Percentiles rank a stretch among this genome's conserved stretches.
Evolutionary conservation across 768 basidiomycete species (phyloP).

Genomic region (Auricularia auricula-judae): DNA sequence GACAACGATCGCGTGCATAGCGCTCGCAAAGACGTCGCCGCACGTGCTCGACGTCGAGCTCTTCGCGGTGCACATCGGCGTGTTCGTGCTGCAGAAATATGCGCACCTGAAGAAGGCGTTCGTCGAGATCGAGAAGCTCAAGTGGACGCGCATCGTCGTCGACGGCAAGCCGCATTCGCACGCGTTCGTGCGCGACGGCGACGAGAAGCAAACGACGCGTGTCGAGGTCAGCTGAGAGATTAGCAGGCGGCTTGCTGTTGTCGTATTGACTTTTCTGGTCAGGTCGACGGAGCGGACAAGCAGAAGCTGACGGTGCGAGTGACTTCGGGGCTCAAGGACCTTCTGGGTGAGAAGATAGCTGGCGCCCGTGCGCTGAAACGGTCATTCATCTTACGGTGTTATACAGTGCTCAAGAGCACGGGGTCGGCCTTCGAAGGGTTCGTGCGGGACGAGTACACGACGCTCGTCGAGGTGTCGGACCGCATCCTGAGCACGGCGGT

Average conservation of each 20-base stretch:
- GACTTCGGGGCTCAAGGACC: slow-evolving; percentile 61
- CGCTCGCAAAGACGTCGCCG: slow-evolving; percentile 79
- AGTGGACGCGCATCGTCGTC: slow-evolving; percentile 72
- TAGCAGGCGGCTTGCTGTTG: neutral
- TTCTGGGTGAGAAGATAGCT: slow-evolving; percentile 49
- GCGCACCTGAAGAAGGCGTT: slow-evolving; percentile 61
- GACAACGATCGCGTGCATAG: slow-evolving; percentile 7
- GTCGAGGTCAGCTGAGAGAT: slow-evolving; percentile 33
- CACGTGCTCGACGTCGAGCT: slow-evolving; percentile 73
- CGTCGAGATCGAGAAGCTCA: slow-evolving; percentile 64
- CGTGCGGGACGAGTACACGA: slow-evolving; percentile 80
- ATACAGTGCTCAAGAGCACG: slow-evolving; percentile 74
- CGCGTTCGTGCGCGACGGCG: slow-evolving; percentile 81
- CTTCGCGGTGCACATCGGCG: slow-evolving; percentile 80
- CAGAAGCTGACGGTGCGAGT: slow-evolving; percentile 52
- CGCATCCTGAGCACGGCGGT: slow-evolving; percentile 86
- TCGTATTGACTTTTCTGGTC: neutral
- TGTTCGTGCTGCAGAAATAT: slow-evolving; percentile 74
- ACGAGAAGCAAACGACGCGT: slow-evolving; percentile 68
- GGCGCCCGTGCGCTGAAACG: no score
- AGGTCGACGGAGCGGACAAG: slow-evolving; percentile 62
- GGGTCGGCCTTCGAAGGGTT: slow-evolving; percentile 81
- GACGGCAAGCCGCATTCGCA: slow-evolving; percentile 50
- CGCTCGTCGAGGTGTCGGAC: slow-evolving; percentile 71
- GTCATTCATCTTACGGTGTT: neutral